Evolutionary conservation across 2,329 filamentous ascomycete species (phyloP).

Genomic region (Talaromyces marneffei): DNA sequence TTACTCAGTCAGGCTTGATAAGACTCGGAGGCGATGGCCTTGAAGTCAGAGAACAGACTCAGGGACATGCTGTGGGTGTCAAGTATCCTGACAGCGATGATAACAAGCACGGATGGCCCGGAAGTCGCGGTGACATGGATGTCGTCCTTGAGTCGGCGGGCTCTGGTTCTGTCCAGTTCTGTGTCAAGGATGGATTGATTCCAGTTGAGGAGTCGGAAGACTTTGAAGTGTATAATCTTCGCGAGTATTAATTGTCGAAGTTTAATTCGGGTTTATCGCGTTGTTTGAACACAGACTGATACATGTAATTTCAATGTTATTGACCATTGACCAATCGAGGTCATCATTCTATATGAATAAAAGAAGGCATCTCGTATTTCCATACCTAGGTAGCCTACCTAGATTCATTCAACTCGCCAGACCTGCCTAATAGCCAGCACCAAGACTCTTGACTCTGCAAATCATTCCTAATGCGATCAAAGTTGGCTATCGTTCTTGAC

Average conservation of each 20-base stretch:
- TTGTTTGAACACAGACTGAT: neutral
- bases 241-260: neutral
- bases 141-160: constrained; percentile 16
- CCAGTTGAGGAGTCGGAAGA: neutral
- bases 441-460: neutral
- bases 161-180: constrained; percentile 12
- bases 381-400: neutral
- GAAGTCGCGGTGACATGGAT: constrained; percentile 19
- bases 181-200: neutral
- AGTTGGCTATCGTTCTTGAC: neutral
- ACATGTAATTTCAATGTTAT: too few relatives aligned
- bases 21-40: constrained; percentile 22
- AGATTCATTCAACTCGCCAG: neutral
- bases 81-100: constrained; percentile 13
- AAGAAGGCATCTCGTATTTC: neutral
- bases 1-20: constrained; percentile 15
- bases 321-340: neutral
- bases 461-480: neutral
- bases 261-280: neutral
- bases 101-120: constrained; percentile 19
- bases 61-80: constrained; percentile 14
- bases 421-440: neutral
- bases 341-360: neutral
- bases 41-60: constrained; percentile 13
- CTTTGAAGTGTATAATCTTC: neutral